These are phyloP conservation scores for Nemania sp. DNA, from an alignment of 2,329 filamentous ascomycete species.

Conservation along the genomic window DNA sequence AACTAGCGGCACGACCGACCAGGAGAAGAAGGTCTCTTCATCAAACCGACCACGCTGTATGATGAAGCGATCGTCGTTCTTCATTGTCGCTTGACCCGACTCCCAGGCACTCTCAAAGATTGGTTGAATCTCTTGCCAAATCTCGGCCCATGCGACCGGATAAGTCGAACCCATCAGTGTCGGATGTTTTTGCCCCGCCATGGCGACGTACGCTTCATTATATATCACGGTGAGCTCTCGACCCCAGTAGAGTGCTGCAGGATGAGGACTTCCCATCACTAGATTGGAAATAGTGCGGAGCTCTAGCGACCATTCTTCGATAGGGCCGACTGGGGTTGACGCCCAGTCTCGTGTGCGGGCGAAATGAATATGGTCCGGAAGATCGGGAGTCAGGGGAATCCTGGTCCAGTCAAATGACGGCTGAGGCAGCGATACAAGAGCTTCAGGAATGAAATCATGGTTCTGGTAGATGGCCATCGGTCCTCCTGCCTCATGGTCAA, in stretches of 20 bases:
- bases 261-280: slow-evolving; percentile 78
- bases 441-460: slow-evolving; percentile 30
- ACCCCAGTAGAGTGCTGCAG: slow-evolving; percentile 80
- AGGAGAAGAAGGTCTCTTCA: slow-evolving; percentile 82
- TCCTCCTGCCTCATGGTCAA: slow-evolving; percentile 32
- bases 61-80: slow-evolving; percentile 78
- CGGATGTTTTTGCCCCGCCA: slow-evolving; percentile 79
- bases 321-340: slow-evolving; percentile 72
- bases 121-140: slow-evolving; percentile 71
- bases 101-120: slow-evolving; percentile 68
- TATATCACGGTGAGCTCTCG: slow-evolving; percentile 69
- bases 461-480: slow-evolving; percentile 25
- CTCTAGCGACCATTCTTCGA: slow-evolving; percentile 72
- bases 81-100: slow-evolving; percentile 80
- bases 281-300: slow-evolving; percentile 78
- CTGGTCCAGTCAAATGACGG: slow-evolving; percentile 82
- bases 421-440: slow-evolving; percentile 37
- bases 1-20: slow-evolving; percentile 78
- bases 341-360: slow-evolving; percentile 74
- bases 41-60: slow-evolving; percentile 69
- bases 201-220: slow-evolving; percentile 70
- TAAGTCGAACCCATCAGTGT: slow-evolving; percentile 74
- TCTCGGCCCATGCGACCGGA: slow-evolving; percentile 69
- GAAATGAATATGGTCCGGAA: slow-evolving; percentile 74
- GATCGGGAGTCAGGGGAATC: slow-evolving; percentile 62